Base-by-base conservation (phyloP, 1,284 basidiomycete species). In the Grifola frondosa region DNA sequence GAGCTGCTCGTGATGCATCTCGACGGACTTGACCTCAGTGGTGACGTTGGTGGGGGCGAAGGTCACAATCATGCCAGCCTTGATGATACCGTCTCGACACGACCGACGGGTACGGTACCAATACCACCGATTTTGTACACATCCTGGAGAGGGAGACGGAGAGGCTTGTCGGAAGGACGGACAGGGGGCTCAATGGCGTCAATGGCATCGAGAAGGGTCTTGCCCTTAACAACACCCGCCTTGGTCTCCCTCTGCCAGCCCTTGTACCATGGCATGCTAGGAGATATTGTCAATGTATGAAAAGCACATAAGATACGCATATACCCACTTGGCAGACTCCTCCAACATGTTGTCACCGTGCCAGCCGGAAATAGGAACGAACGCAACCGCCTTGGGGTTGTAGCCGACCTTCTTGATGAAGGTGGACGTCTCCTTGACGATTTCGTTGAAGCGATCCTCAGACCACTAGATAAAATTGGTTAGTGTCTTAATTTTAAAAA, bases 101-200 rank as follows among this genome's bases (percentile, higher is more conserved):
- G 96, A 73, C 96, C 96, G 77, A 99, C 96, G 69, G 96, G 96
- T 63, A 99, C 97, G 63, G 96, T 99, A 61, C 96, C 96, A 66
- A 99, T 99, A 95, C 96, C 96, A 78, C 96, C 96, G 66, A 99
- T 99, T 85, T 99, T 99, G 92, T 99, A 99, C 64, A 99, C 96
- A 84, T 99, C 96, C 84, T 99, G 96, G 74, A 99, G 94, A 64
- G 96, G 96, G 58, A 99, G 95, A 80, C 96, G 95, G 77, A 99
- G 96, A 63, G 96, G 95, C 83, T 97, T 97, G 82, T 99, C 96
- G 70, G 91, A 90, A 58, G 97, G 97, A 71, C 96, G 92, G 57
- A 78, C 73, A 52, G 96, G 96, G 68, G 97, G 94, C 69, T 99
- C 97, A 67, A 99, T 99, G 73, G 95, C 93, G 69, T 99, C 96